A percentile compares a stretch with the other conserved stretches of the same genome.
These are phyloP conservation scores for Linnemannia schmuckeri DNA, from an alignment of 192 early-diverging fungal species.

Conservation along the genomic window DNA sequence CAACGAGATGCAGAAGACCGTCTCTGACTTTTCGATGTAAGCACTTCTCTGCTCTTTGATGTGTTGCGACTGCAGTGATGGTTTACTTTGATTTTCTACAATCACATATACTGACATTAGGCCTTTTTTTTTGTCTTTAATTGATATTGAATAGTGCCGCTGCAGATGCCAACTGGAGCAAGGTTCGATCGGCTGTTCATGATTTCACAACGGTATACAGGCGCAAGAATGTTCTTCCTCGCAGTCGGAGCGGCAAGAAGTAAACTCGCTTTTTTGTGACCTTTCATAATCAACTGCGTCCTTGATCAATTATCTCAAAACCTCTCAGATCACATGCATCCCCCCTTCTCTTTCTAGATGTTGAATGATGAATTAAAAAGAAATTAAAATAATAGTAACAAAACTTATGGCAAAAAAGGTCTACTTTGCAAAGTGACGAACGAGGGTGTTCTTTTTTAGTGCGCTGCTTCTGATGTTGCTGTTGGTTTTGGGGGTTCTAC, in stretches of 20 bases:
- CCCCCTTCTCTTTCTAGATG: neutral
- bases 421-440: neutral
- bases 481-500: neutral
- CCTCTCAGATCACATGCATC: neutral
- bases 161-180: conserved; percentile 64
- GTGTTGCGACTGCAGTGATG: neutral
- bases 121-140: neutral
- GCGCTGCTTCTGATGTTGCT: neutral
- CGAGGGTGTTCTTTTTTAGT: neutral
- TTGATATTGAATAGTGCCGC: conserved; percentile 57
- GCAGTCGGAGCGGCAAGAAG: conserved; percentile 40
- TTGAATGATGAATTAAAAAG: neutral
- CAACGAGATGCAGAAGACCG: conserved; percentile 61
- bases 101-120: neutral
- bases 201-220: conserved; percentile 72
- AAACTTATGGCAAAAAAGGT: neutral
- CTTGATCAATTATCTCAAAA: too few species aligned
- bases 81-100: neutral
- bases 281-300: too few species aligned
- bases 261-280: neutral
- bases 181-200: conserved; percentile 63
- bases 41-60: conserved; percentile 10
- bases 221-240: conserved; percentile 59
- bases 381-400: neutral
- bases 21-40: conserved; percentile 71